Base-by-base conservation (phyloP, 1,284 basidiomycete species). In the Fomitiporia mediterranea region DNA sequence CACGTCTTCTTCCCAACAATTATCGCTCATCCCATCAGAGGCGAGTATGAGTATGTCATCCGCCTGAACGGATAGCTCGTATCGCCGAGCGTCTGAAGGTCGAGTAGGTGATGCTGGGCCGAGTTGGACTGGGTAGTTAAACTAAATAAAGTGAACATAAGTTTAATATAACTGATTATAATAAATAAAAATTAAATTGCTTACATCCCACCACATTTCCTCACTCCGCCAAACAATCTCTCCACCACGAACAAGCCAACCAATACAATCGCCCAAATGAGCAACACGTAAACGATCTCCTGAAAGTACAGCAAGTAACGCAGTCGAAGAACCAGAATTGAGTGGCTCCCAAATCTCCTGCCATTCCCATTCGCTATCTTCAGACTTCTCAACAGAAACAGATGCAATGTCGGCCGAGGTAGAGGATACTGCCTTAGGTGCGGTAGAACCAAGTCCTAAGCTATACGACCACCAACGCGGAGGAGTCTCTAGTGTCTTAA, bases 1-100 rank as follows among this genome's bases (percentile, higher is more conserved):
- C 25, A 98, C 88, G 61, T 98, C 95, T 66, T 93, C 89, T 67
- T 98, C 94, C 81, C 94, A 98, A 49, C 98, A 73, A 66, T 98
- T 98, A 70, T 98, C 95, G 65, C 89, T 87, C 50, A 98, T 75
- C 0, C 95, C 95, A 67, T 98, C 95, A 34, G 82, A 86, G 2
- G 92, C 89, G 32, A 98, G 80, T 56, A 98, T 89, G 46, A 98
- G 83, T 40, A 98, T 89, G 65, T 98, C 95, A 60, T 91, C 87
- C 46, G 83, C 82, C 64, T 84, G 80, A 3, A 98, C 93, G 19
- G 86, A 84, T 4, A 98, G 74, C 2, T 83, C 84, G 68, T 83
- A 76, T 7, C 85, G 73, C 57, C 87, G 86, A 0, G 94, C 93
- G 58, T 93, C 81, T 68, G 69, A 78, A 56, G 88, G 86, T 47